These are phyloP conservation scores for Mimosa pudica DNA, from an alignment of 306 rosid genomes.

Conservation along the genomic window DNA sequence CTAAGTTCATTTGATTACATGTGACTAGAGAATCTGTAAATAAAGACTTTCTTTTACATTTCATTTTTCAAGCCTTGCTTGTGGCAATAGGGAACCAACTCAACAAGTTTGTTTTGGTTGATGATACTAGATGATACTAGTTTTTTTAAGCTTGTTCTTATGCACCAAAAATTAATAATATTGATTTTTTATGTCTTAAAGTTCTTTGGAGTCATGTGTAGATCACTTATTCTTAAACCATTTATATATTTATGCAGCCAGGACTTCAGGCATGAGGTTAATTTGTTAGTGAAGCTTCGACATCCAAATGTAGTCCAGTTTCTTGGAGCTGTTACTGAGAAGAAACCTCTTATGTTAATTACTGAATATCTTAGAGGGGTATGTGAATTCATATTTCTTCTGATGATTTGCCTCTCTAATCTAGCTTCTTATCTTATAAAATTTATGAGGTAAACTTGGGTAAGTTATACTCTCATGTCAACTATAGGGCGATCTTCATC, in stretches of 20 bases:
- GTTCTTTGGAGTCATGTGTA: slow-evolving; percentile 20
- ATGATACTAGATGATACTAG: slow-evolving; percentile 21
- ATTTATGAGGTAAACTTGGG: slow-evolving; percentile 21
- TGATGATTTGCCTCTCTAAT: slow-evolving; percentile 26
- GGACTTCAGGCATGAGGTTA: slow-evolving; percentile 97
- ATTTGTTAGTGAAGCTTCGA: slow-evolving; percentile 94
- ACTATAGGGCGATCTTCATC: slow-evolving; percentile 90
- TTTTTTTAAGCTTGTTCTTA: not conserved
- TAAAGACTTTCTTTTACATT: slow-evolving; percentile 7
- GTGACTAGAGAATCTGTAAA: slow-evolving; percentile 19
- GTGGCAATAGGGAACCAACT: slow-evolving; percentile 20
- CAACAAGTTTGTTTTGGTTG: not conserved
- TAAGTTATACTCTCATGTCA: slow-evolving; percentile 36
- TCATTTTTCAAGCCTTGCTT: slow-evolving; percentile 8
- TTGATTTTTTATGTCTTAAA: not conserved
- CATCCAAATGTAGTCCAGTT: slow-evolving; percentile 98
- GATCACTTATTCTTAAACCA: slow-evolving; percentile 14
- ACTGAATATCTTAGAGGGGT: slow-evolving; percentile 99
- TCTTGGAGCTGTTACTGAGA: slow-evolving; percentile 99
- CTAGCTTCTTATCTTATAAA: slow-evolving; percentile 29
- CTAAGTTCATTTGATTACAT: slow-evolving; percentile 21
- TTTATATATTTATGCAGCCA: slow-evolving; percentile 55
- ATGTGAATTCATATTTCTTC: slow-evolving; percentile 34
- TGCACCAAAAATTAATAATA: slow-evolving; percentile 14
- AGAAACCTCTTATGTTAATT: slow-evolving; percentile 90